These are phyloP conservation scores for Solanum sparsipilum DNA, from an alignment of 257 asterid genomes.

Conservation along the genomic window DNA sequence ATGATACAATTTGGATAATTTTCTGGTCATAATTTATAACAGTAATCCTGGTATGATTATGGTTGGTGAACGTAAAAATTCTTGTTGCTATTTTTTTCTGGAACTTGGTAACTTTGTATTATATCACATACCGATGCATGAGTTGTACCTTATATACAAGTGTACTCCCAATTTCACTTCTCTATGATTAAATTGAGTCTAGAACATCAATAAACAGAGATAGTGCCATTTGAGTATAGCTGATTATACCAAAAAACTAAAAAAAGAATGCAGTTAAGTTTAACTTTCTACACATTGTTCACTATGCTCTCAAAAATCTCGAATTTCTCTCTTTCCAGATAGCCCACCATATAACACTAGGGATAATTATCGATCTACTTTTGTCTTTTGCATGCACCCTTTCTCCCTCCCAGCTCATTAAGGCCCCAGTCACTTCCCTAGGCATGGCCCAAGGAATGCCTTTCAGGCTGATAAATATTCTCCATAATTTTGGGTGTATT, in stretches of 20 bases:
- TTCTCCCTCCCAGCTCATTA: background rate
- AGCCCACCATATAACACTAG: background rate
- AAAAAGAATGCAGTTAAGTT: background rate
- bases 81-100: background rate
- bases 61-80: background rate
- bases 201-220: background rate
- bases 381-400: background rate
- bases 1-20: background rate
- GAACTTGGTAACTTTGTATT: background rate
- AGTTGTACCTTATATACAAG: background rate
- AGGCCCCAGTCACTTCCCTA: background rate
- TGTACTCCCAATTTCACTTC: background rate
- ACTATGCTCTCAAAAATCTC: background rate
- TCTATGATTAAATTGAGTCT: background rate
- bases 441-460: background rate
- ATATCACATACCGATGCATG: background rate
- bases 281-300: background rate
- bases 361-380: background rate
- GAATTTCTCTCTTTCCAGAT: background rate
- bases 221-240: background rate
- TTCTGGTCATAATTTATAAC: background rate
- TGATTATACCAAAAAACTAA: background rate
- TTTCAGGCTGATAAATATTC: background rate
- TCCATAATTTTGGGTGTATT: background rate
- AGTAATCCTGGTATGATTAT: background rate